Base-by-base conservation (phyloP, 169 alveolate genomes). In the Cardiosporidium cionae region DNA sequence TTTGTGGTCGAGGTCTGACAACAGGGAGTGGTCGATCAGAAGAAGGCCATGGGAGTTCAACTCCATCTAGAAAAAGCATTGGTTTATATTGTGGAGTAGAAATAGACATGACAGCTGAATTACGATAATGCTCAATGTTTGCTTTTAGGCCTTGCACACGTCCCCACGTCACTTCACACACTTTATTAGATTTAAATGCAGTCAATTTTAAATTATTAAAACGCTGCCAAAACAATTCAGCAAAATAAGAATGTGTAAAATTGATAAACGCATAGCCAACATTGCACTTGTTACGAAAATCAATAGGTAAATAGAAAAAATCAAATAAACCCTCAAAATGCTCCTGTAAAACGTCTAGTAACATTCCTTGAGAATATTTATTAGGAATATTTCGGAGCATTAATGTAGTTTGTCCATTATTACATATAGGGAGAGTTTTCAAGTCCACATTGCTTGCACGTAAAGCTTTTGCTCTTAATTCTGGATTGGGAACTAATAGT, bases 321-420 rank as follows among this genome's bases (percentile, higher is more conserved):
- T 90, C 90, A 78, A 84, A 90, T 68, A 82, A 72, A 3, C 89
- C 90, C 83, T 81, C 27, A 69, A 70, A 69, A 62, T 65, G 64
- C 31, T 32, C 28, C 5, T 68, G 67, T 36, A 68, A 27, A 25
- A 32, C 74, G 22, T 68, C 65, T 65, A 68, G 34, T 28, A 68
- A 36, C 69, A 32, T 36, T 23, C 28, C 9, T 63, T 79, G 87
- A 29, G 92, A 81, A 81, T 87, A 90, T 72, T 90, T 90, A 68
- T 90, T 90, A 25, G 95, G 95, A 67, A 90, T 90, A 73, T 90
- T 90, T 78, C 90, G 81, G 54, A 90, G 79, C 93, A 90, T 90
- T 31, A 90, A 78, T 7, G 95, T 82, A 23, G 87, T 78, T 33
- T 72, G 63, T 7, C 64, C 69, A 7, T 77, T 67, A 44, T 44